Base-by-base conservation (phyloP, 2,329 filamentous ascomycete genomes). In the Trichoderma koningiopsis region DNA sequence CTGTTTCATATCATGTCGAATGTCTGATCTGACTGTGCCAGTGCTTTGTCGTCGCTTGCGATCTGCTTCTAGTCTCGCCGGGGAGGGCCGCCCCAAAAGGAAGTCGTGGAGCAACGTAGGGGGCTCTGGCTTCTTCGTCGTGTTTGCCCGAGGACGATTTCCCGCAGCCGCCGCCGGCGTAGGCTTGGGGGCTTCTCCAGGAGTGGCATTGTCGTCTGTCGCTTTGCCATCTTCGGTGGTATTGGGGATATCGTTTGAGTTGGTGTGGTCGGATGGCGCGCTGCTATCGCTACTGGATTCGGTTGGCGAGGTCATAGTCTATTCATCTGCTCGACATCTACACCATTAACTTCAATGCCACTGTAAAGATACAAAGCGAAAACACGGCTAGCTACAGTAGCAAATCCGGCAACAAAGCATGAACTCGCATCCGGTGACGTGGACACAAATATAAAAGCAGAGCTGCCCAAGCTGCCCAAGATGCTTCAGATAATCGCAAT, bases 71-170 rank as follows among this genome's bases (percentile, higher is more conserved):
- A 86, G 71, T 33, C 88, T 84, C n/a, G 85, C 84, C 3, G 87
- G 83, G 11, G 87, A 84, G 2, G 84, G 87, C 24, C 86, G 83
- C 16, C 87, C 87, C 29, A 87, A 79, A 49, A 89, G 80, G 75
- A 89, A 89, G 76, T 89, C 87, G 40, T 80, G 79, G 10, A 89
- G 80, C 5, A 89, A 78, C 2, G 84, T 87, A 6, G 80, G 77
- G 6, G 80, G 77, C 66, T 81, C 77, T 6, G 74, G 72, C 62
- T 77, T 84, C 64, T 79, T 83, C 29, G 62, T 83, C 16, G 62
- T 78, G 58, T 78, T 78, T 27, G 81, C 76, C 57, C 79, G 78
- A 22, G 77, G 73, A 24, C 79, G 75, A 24, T 68, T 69, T 47
- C 77, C 76, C 24, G 73, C 71, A 10, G 76, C 78, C 35, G 79